Percentiles rank a stretch among this genome's conserved stretches.
Evolutionary conservation across 2,329 filamentous ascomycete genomes (phyloP).

Genomic region (Exophiala dermatitidis): DNA sequence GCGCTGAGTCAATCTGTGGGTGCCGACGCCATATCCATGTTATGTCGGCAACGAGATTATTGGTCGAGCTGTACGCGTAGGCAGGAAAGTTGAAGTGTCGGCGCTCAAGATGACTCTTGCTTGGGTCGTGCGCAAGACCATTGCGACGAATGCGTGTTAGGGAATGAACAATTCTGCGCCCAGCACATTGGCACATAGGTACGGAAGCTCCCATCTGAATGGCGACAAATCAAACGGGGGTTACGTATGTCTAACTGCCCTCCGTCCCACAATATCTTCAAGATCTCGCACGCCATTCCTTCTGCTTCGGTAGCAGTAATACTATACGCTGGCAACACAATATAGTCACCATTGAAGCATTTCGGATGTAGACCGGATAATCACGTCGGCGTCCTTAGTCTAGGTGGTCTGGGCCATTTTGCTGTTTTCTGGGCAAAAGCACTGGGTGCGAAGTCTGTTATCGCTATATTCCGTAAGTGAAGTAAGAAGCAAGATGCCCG

Average conservation of each 20-base stretch:
- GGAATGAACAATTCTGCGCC: conserved; percentile 34
- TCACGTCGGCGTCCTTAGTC: conserved; percentile 61
- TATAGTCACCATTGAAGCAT: conserved; percentile 61
- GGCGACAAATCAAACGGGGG: conserved; percentile 62
- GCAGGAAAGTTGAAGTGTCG: conserved; percentile 46
- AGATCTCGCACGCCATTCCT: conserved; percentile 36
- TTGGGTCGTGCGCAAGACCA: conserved; percentile 27
- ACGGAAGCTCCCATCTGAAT: conserved; percentile 45
- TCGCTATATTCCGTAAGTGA: conserved; percentile 48
- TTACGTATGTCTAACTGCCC: conserved; percentile 49
- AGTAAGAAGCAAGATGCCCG: conserved; percentile 48
- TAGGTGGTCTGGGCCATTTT: conserved; percentile 69
- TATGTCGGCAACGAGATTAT: conserved; percentile 61
- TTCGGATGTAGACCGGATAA: conserved; percentile 64
- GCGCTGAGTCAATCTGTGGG: conserved; percentile 8
- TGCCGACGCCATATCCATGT: conserved; percentile 38
- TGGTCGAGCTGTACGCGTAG: conserved; percentile 51
- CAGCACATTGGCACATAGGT: conserved; percentile 53
- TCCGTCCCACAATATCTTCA: conserved; percentile 33
- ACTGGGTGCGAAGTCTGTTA: conserved; percentile 55
- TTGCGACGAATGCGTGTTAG: conserved; percentile 49
- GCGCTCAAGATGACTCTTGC: conserved; percentile 54
- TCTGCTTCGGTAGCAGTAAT: conserved; percentile 56
- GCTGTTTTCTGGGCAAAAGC: conserved; percentile 65
- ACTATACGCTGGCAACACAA: conserved; percentile 70